Evolutionary conservation across 805 yeast genomes (phyloP), one percentile per base, ranked within the genome.

Genomic region (Candida ascalaphidarum): DNA sequence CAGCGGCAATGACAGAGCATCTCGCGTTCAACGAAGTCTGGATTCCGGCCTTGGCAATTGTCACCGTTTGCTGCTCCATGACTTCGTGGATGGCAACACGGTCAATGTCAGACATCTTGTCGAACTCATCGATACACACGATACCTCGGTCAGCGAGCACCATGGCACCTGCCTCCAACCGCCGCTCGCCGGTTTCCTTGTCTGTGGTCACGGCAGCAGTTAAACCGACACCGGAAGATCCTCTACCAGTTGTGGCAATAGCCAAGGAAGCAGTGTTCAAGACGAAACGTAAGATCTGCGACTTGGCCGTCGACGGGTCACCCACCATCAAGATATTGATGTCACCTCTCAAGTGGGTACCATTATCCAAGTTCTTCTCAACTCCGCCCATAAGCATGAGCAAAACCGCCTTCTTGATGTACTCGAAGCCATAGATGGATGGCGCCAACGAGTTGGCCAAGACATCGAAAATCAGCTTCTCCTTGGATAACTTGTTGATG

Each of bases 211-310:
- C 98, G 1, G 98, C 98, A 12, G 98, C 98, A 0, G 98, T 92
- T 47, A 92, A 71, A 84, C 98, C 98, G 25, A 92, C 98, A 55
- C 98, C 98, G 1, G 97, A 88, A n/a, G 97, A 89, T 38, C 98
- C 98, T 55, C 95, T 77, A 65, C 98, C 98, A 0, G 98, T 92
- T 1, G 98, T 92, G 16, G 97, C 96, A 43, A 92, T 86, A 3
- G 97, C 97, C 43, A 92, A 65, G 1, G 94, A 68, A 1, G 98
- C 98, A 1, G 97, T 89, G 52, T 89, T 92, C 37, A 92, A 66
- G 12, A 92, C 97, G 50, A 92, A 89, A 40, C 97, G 71, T 38
- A 92, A 69, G 64, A 92, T 78, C 61, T 92, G 98, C 4, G 96
- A 88, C 55, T 92, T 92, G 15, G 98, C 97, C 11, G 98, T 92